These are phyloP conservation scores for Plasmopara muralis DNA, from an alignment of 352 stramenopile genomes.

Conservation along the genomic window DNA sequence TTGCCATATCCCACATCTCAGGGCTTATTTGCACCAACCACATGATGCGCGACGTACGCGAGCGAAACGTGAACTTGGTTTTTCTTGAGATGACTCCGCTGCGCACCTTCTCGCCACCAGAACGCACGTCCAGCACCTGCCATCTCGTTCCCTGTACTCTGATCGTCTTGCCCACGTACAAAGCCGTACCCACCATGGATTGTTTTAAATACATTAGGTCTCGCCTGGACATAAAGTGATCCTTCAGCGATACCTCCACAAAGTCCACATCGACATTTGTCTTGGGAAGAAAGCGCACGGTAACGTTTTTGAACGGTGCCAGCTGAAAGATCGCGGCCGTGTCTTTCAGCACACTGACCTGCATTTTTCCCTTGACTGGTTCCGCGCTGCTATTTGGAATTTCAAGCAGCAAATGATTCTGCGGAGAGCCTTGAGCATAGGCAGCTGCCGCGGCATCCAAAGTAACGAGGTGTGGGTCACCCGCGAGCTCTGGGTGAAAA, in stretches of 20 bases:
- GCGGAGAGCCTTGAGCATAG: conserved; percentile 30
- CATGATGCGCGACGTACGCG: conserved; percentile 93
- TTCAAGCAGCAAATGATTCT: conserved; percentile 72
- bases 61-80: conserved; percentile 96
- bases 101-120: conserved; percentile 69
- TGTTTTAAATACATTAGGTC: conserved; percentile 86
- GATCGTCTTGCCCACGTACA: conserved; percentile 78
- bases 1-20: conserved; percentile 92
- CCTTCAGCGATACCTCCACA: conserved; percentile 87
- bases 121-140: conserved; percentile 89
- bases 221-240: conserved; percentile 89
- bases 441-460: conserved; percentile 21
- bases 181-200: conserved; percentile 52
- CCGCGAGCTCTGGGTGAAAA: conserved; percentile 42
- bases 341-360: conserved; percentile 80
- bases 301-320: conserved; percentile 72
- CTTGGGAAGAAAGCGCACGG: conserved; percentile 76
- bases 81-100: conserved; percentile 92
- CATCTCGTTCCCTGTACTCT: conserved; percentile 64
- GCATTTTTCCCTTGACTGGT: conserved; percentile 69
- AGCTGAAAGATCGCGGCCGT: conserved; percentile 67
- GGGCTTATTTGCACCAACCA: conserved; percentile 96
- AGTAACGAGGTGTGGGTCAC: conserved; percentile 13
- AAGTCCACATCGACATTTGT: conserved; percentile 76
- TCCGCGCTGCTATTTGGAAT: conserved; percentile 57